Conservation (phyloP, 1,139 yeast genomes). For the Debaryomyces sp. region DNA sequence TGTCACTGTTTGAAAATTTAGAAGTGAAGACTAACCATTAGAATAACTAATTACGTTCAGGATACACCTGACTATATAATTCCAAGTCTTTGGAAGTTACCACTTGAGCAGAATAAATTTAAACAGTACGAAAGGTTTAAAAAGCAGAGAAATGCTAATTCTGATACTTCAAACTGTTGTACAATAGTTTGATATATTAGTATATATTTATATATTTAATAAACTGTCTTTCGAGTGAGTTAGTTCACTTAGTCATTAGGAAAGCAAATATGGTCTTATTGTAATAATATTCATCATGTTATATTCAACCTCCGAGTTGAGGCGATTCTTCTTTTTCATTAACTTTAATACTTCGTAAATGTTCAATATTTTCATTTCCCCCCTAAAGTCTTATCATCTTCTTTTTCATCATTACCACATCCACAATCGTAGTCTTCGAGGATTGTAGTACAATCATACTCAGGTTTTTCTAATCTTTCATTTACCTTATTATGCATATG, state of each 20-base stretch:
- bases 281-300: not conserved
- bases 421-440: slow-evolving; percentile 96
- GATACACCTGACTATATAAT: slow-evolving; percentile 55
- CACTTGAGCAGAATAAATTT: slow-evolving; percentile 52
- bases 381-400: slow-evolving; percentile 41
- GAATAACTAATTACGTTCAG: slow-evolving; percentile 46
- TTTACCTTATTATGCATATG: slow-evolving; percentile 89
- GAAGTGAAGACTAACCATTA: slow-evolving; percentile 18
- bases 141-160: slow-evolving; percentile 13
- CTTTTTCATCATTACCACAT: slow-evolving; percentile 75
- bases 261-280: not conserved
- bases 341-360: slow-evolving; percentile 44
- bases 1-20: not conserved
- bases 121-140: slow-evolving; percentile 28
- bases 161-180: slow-evolving; percentile 42
- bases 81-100: slow-evolving; percentile 53
- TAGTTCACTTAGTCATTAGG: not conserved
- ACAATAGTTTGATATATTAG: slow-evolving; percentile 34
- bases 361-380: slow-evolving; percentile 40
- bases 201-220: not conserved
- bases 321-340: slow-evolving; percentile 40
- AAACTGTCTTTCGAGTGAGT: not conserved
- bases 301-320: slow-evolving; percentile 40
- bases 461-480: slow-evolving; percentile 64
- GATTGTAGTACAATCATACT: slow-evolving; percentile 82